These are phyloP conservation scores for Lablab purpureus DNA, from an alignment of 306 rosid species.

Conservation along the genomic window DNA sequence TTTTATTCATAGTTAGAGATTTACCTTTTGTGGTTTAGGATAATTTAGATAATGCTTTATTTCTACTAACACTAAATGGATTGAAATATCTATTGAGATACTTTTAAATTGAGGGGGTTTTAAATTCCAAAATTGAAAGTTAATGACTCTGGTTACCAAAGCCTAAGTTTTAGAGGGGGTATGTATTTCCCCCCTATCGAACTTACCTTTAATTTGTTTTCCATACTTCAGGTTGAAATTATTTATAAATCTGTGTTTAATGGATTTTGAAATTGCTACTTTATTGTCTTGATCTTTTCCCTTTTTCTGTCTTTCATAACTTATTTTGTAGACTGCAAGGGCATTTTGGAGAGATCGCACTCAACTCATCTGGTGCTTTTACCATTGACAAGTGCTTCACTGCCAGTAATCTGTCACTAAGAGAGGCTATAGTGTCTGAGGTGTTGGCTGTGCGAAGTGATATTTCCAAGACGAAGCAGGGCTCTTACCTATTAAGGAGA, in stretches of 20 bases:
- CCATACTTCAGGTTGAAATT: slow-evolving; percentile 32
- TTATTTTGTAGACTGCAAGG: slow-evolving; percentile 70
- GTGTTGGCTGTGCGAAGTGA: slow-evolving; percentile 66
- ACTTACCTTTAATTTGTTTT: not conserved
- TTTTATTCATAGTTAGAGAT: slow-evolving; percentile 17
- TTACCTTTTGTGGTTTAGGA: slow-evolving; percentile 12
- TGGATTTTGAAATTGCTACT: slow-evolving; percentile 13
- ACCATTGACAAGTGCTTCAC: slow-evolving; percentile 82
- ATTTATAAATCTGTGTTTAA: slow-evolving; percentile 20
- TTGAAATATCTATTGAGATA: slow-evolving; percentile 20
- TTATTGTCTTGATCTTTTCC: slow-evolving; percentile 23
- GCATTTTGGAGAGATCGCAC: slow-evolving; percentile 84
- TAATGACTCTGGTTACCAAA: slow-evolving; percentile 6
- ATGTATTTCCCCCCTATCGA: not conserved
- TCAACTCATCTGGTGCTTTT: slow-evolving; percentile 74
- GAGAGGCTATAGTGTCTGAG: slow-evolving; percentile 88
- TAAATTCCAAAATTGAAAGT: slow-evolving; percentile 29
- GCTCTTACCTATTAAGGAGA: slow-evolving; percentile 78
- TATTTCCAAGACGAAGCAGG: slow-evolving; percentile 88
- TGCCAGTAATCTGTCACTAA: slow-evolving; percentile 69
- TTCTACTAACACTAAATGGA: slow-evolving; percentile 13
- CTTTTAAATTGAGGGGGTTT: slow-evolving; percentile 14
- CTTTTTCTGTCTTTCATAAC: slow-evolving; percentile 31
- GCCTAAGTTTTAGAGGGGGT: slow-evolving; percentile 20
- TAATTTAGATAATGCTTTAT: slow-evolving; percentile 23